phyloP scores from a whole-genome alignment of 352 stramenopile species.

The Globisporangium uncinulatum region DNA sequence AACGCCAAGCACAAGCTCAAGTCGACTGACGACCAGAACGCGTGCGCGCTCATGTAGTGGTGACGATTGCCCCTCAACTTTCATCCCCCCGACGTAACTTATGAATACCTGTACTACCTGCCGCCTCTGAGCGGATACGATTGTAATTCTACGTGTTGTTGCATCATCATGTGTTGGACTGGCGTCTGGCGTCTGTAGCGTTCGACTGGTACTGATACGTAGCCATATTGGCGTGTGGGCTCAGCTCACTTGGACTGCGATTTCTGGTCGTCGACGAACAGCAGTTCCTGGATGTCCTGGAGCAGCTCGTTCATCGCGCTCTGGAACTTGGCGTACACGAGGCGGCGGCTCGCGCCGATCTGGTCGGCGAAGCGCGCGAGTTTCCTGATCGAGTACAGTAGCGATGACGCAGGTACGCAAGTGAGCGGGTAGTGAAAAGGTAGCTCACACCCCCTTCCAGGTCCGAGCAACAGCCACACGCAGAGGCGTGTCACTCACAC shows the following conservation, averaged over 20 bases:
- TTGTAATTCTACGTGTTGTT: too few species aligned
- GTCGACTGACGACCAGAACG: slow-evolving; percentile 42
- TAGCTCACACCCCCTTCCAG: too few species aligned
- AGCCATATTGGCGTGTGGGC: neutral
- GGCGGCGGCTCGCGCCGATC: slow-evolving; percentile 41
- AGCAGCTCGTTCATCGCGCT: slow-evolving; percentile 69
- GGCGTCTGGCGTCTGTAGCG: too few species aligned
- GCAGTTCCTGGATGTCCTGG: slow-evolving; percentile 57
- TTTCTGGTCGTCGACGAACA: slow-evolving; percentile 38
- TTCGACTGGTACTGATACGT: too few species aligned
- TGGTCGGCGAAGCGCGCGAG: slow-evolving; percentile 75
- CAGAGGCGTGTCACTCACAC: slow-evolving; percentile 29
- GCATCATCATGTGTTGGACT: too few species aligned
- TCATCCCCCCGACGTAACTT: slow-evolving; percentile 7
- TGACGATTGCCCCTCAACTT: neutral
- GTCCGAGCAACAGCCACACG: neutral
- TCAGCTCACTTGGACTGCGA: slow-evolving; percentile 25
- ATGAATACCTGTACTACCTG: slow-evolving; percentile 4
- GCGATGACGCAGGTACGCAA: neutral
- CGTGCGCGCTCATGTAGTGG: slow-evolving; percentile 61
- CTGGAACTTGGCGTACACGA: slow-evolving; percentile 71
- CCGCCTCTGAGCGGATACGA: too few species aligned
- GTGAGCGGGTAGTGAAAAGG: too few species aligned
- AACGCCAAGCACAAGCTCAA: slow-evolving; percentile 13
- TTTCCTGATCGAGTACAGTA: slow-evolving; percentile 39